Percentiles rank a stretch among this genome's conserved stretches.
These are phyloP conservation scores for Pneumocystis oryctolagi DNA, from an alignment of 1,139 yeast species.

Conservation along the genomic window DNA sequence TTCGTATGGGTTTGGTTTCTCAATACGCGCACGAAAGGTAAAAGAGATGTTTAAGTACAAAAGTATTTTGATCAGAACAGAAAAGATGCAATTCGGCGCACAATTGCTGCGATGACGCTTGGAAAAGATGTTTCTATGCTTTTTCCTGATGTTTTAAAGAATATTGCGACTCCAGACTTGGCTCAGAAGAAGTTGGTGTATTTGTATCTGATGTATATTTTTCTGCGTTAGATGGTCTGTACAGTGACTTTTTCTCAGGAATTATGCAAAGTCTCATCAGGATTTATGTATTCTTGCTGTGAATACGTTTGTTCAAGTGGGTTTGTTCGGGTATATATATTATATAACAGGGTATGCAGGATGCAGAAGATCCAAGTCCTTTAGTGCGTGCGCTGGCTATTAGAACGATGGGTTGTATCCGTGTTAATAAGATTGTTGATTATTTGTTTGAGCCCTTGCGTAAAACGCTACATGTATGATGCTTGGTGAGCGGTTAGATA, in stretches of 20 bases:
- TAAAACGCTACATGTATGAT: slow-evolving; percentile 44
- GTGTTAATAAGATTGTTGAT: slow-evolving; percentile 90
- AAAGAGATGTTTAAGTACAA: background rate
- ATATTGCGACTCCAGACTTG: slow-evolving; percentile 90
- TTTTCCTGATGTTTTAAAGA: slow-evolving; percentile 91
- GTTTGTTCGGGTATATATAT: background rate
- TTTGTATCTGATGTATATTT: slow-evolving; percentile 54
- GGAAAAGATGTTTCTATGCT: slow-evolving; percentile 95
- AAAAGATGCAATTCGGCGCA: slow-evolving; percentile 91
- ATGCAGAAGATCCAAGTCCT: slow-evolving; percentile 94
- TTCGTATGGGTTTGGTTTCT: slow-evolving; percentile 78
- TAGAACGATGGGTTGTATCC: slow-evolving; percentile 95
- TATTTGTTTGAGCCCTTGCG: slow-evolving; percentile 83
- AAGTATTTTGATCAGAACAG: slow-evolving; percentile 21
- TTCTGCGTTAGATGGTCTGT: background rate
- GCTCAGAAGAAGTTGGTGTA: slow-evolving; percentile 95
- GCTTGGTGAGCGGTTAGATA: background rate
- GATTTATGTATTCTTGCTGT: slow-evolving; percentile 92
- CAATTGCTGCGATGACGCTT: slow-evolving; percentile 95
- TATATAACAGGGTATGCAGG: slow-evolving; percentile 30
- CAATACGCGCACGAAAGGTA: slow-evolving; percentile 70
- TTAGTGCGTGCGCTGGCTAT: slow-evolving; percentile 90
- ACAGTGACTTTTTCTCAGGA: slow-evolving; percentile 21
- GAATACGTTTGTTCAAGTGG: slow-evolving; percentile 65
- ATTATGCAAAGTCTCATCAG: slow-evolving; percentile 91